These are phyloP conservation scores for Microdochium bolleyi DNA, from an alignment of 2,329 filamentous ascomycete genomes.

Conservation along the genomic window DNA sequence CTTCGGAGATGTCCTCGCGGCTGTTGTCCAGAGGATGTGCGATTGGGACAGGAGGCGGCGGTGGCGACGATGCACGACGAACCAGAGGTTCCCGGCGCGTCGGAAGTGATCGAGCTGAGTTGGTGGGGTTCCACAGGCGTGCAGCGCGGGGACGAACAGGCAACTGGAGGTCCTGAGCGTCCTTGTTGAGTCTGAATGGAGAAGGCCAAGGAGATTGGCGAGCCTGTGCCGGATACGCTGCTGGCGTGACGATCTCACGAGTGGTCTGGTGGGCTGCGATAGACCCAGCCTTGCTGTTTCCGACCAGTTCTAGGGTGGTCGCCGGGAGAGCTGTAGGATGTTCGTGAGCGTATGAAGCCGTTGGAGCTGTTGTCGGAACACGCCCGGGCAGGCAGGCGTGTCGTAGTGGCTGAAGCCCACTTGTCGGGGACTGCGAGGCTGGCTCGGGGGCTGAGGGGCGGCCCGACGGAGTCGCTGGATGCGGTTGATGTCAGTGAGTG, in stretches of 20 bases:
- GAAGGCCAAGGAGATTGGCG: background rate
- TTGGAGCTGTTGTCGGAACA: constrained; percentile 11
- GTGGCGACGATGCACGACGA: constrained; percentile 46
- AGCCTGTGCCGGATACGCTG: background rate
- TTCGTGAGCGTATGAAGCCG: constrained; percentile 21
- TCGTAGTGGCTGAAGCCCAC: background rate
- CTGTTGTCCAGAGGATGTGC: constrained; percentile 33
- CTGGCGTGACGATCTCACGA: background rate
- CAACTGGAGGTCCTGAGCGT: constrained; percentile 16
- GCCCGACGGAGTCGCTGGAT: background rate
- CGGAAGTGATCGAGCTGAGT: constrained; percentile 42
- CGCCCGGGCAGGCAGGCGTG: background rate
- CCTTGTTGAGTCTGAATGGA: constrained; percentile 7
- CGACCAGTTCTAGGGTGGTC: constrained; percentile 18
- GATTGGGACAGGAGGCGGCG: constrained; percentile 42
- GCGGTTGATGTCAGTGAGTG: background rate
- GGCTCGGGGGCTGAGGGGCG: background rate
- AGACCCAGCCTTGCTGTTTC: constrained; percentile 8
- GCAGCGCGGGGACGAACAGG: constrained; percentile 34
- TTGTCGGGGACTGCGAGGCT: background rate
- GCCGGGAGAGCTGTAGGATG: constrained; percentile 14
- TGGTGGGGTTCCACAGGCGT: constrained; percentile 54
- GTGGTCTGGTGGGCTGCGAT: background rate
- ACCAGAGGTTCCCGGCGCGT: background rate
- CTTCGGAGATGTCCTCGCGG: constrained; percentile 21